Conservation (phyloP, 805 yeast genomes). For the Metschnikowia picachoensis region DNA sequence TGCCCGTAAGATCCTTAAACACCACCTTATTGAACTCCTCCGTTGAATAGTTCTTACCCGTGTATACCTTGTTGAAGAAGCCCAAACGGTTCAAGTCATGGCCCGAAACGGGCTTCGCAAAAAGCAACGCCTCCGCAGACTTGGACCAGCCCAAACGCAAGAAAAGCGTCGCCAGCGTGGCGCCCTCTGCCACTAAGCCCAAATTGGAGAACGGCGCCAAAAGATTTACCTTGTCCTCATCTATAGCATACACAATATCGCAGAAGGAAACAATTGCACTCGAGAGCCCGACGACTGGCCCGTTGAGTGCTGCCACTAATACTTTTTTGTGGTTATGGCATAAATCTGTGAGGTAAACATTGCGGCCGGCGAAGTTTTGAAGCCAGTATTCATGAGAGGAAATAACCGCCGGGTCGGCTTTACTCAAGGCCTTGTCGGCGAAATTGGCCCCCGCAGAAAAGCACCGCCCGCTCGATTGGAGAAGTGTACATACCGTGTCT, state of each 20-base stretch:
- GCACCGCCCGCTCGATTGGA: conserved; percentile 68
- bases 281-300: conserved; percentile 80
- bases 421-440: conserved; percentile 31
- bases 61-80: conserved; percentile 56
- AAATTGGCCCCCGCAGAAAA: conserved; percentile 87
- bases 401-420: conserved; percentile 24
- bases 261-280: conserved; percentile 72
- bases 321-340: conserved; percentile 70
- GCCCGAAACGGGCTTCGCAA: conserved; percentile 62
- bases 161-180: conserved; percentile 63
- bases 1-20: conserved; percentile 28
- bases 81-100: conserved; percentile 55
- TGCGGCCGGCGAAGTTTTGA: conserved; percentile 61
- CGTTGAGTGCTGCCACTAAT: conserved; percentile 71
- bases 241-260: conserved; percentile 70
- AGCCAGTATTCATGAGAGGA: conserved; percentile 45
- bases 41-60: conserved; percentile 30
- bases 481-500: conserved; percentile 57
- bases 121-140: conserved; percentile 68
- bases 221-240: conserved; percentile 52
- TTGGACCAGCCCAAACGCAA: conserved; percentile 67
- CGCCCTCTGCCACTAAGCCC: conserved; percentile 83
- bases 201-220: conserved; percentile 77
- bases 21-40: conserved; percentile 43
- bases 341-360: conserved; percentile 62